A percentile compares a stretch with the other conserved stretches of the same genome.
phyloP scores from a whole-genome alignment of 345 rosid species.

The Citrus sp. region DNA sequence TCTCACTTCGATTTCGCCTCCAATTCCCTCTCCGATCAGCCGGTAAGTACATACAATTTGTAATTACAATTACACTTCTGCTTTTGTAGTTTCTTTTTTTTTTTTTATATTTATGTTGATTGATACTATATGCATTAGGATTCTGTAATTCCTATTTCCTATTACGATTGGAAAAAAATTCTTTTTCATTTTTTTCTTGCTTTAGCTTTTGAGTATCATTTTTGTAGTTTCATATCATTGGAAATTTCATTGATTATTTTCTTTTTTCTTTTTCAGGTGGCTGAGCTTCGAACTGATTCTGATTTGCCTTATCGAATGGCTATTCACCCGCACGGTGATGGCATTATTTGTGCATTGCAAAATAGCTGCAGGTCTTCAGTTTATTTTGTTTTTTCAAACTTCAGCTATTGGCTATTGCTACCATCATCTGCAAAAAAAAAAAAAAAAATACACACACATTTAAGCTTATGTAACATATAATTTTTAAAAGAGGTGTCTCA shows the following conservation, averaged over 20 bases:
- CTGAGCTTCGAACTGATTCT: conserved; percentile 46
- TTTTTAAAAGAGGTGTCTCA: background rate
- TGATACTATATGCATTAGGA: too few species aligned
- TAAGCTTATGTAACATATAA: background rate
- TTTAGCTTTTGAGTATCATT: background rate
- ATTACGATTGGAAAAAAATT: background rate
- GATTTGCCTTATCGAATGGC: conserved; percentile 85
- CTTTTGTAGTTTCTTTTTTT: background rate
- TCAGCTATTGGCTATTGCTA: background rate
- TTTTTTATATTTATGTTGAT: too few species aligned
- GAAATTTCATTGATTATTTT: background rate
- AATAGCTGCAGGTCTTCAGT: conserved; percentile 61
- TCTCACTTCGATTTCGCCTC: conserved; percentile 46
- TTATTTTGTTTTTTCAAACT: background rate
- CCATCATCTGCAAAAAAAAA: background rate
- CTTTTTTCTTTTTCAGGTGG: conserved; percentile 35
- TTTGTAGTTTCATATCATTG: background rate
- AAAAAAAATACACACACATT: too few species aligned
- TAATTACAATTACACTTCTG: background rate
- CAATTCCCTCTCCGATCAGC: conserved; percentile 63
- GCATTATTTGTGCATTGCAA: conserved; percentile 70
- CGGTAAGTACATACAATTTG: conserved; percentile 38
- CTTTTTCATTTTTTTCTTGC: background rate
- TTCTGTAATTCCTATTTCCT: too few species aligned
- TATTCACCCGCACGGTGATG: conserved; percentile 76